Evolutionary conservation across 257 asterid species (phyloP), one percentile per base, ranked within the genome.

Genomic region (Jaltomata sinuosa): DNA sequence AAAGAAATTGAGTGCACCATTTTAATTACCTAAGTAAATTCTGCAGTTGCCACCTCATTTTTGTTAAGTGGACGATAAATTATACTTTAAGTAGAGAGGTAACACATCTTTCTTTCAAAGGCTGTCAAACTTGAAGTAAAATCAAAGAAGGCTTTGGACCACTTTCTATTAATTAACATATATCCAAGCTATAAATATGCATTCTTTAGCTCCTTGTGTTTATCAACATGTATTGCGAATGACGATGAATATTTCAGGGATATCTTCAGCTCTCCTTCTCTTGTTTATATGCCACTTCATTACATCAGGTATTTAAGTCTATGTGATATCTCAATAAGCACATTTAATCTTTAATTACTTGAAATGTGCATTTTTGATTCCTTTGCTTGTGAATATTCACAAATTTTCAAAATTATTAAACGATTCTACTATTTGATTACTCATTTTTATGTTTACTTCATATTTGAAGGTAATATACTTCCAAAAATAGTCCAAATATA

Each of bases 91-190:
- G 25, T 50, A 9, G 61, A 15, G 61, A 76, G 59, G 38, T 29
- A 76, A 74, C 31, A 14, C 81, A 47, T 8, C 94, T 91, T 92
- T 83, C 79, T 62, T 82, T 83, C 85, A 81, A 86, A 91, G 91
- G 52, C 52, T 85, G 67, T 83, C 74, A 81, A 81, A 85, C 97
- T 90, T 95, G 92, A 87, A 91, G 90, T 93, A 86, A 53, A 92
- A 94, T 90, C 94, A 79, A 95, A 91, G 93, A 87, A 88, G 82
- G 50, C 45, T 68, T 16, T 49, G 34, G 38, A 72, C 18, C 7
- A 52, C 62, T 34, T 11, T n/a, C 6, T 14, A 64, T 29, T 22
- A 52, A 36, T 18, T 3, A 25, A 65, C 25, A 65, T 31, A 16
- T 11, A 55, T 15, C 71, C 9, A 22, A 77, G 21, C 78, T 81